These are phyloP conservation scores for Metarhizium humberi DNA, from an alignment of 2,329 filamentous ascomycete genomes.

Conservation along the genomic window DNA sequence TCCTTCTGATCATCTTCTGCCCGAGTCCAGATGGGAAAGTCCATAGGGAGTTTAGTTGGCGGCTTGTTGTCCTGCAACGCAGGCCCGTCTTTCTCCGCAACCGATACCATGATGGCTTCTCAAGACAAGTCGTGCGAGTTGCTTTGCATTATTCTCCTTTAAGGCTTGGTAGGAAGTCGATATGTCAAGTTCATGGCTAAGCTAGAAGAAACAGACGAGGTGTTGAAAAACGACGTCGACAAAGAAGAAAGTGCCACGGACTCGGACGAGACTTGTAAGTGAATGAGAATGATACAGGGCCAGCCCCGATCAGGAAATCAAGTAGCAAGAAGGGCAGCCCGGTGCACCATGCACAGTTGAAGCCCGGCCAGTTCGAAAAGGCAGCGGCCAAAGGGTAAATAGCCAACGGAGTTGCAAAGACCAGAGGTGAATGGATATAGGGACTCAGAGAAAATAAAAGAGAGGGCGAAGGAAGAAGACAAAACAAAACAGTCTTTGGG, in stretches of 20 bases:
- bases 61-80: background rate
- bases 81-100: background rate
- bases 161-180: background rate
- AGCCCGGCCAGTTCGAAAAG: too few species aligned
- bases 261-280: background rate
- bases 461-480: background rate
- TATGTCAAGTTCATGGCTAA: background rate
- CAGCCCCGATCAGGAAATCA: background rate
- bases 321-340: background rate
- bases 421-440: background rate
- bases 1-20: background rate
- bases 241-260: background rate
- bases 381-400: background rate
- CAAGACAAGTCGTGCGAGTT: background rate
- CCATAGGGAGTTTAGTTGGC: background rate
- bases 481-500: background rate
- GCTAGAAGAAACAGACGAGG: background rate
- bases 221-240: background rate
- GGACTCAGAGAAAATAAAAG: background rate
- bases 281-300: background rate
- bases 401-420: background rate
- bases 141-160: background rate
- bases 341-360: background rate
- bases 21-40: conserved; percentile 2
- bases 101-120: background rate